These are phyloP conservation scores for Zasmidium angulare DNA, from an alignment of 2,329 filamentous ascomycete species.

Conservation along the genomic window DNA sequence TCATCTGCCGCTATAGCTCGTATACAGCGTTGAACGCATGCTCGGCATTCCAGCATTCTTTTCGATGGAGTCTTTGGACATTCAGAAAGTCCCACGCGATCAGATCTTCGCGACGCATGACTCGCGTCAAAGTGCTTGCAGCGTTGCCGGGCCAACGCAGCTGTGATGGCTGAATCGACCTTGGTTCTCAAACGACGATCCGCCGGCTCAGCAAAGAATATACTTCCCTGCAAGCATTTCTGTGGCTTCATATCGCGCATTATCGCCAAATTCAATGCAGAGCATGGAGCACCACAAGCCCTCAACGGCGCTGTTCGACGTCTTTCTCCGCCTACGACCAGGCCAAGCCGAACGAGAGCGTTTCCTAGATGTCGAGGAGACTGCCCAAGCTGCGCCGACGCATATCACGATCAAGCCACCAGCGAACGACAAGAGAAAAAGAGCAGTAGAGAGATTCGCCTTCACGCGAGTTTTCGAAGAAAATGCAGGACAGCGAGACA, in stretches of 20 bases:
- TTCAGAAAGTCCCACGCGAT: neutral
- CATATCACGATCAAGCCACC: constrained; percentile 60
- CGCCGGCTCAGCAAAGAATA: too few relatives aligned
- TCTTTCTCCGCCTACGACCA: constrained; percentile 75
- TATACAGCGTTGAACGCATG: constrained; percentile 45
- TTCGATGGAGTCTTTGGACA: neutral
- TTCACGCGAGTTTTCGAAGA: constrained; percentile 95
- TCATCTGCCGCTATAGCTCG: constrained; percentile 40
- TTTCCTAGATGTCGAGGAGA: constrained; percentile 73
- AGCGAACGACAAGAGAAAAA: constrained; percentile 76
- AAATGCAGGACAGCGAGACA: constrained; percentile 75
- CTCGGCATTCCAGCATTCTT: constrained; percentile 46
- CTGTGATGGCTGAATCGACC: neutral
- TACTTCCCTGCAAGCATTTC: neutral
- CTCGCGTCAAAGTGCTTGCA: neutral
- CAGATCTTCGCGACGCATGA: too few relatives aligned
- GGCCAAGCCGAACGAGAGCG: constrained; percentile 55
- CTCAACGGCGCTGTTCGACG: constrained; percentile 70
- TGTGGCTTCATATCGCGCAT: neutral
- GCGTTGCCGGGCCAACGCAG: neutral
- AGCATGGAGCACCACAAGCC: constrained; percentile 27
- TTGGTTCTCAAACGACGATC: neutral
- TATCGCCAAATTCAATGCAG: neutral
- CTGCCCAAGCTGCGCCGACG: constrained; percentile 40
- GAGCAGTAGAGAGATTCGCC: constrained; percentile 87